Evolutionary conservation across 306 rosid genomes (phyloP).

Genomic region (Oxytropis ochrocephala): DNA sequence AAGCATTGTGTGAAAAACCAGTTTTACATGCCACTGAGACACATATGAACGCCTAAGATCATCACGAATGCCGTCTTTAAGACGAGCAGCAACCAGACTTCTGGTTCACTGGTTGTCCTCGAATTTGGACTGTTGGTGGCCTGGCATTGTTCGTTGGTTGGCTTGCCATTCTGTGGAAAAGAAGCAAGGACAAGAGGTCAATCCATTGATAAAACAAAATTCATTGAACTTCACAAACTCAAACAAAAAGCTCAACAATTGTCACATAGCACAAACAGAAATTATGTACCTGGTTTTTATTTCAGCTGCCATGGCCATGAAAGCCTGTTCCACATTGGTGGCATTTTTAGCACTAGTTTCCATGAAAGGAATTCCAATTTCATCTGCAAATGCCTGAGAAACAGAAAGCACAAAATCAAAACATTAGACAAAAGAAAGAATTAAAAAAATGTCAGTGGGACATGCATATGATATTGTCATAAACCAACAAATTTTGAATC

Average conservation of each 20-base stretch:
- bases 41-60: constrained; percentile 34
- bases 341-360: constrained; percentile 80
- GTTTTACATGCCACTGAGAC: constrained; percentile 54
- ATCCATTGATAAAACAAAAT: background rate
- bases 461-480: background rate
- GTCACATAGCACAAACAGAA: background rate
- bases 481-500: background rate
- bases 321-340: constrained; percentile 69
- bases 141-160: constrained; percentile 89
- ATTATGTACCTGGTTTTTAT: constrained; percentile 56
- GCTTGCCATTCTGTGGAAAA: constrained; percentile 86
- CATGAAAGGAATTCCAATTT: constrained; percentile 77
- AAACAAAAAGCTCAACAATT: background rate
- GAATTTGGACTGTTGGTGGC: constrained; percentile 94
- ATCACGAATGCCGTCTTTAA: constrained; percentile 42
- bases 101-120: constrained; percentile 98
- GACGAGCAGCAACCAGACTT: constrained; percentile 95
- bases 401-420: constrained; percentile 10
- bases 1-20: constrained; percentile 36
- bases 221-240: background rate
- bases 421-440: background rate
- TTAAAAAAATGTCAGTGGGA: background rate
- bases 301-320: constrained; percentile 86
- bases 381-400: constrained; percentile 72
- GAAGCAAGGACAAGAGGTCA: background rate